These are phyloP conservation scores for Phytophthora tubulina DNA, from an alignment of 352 stramenopile species.

Conservation along the genomic window DNA sequence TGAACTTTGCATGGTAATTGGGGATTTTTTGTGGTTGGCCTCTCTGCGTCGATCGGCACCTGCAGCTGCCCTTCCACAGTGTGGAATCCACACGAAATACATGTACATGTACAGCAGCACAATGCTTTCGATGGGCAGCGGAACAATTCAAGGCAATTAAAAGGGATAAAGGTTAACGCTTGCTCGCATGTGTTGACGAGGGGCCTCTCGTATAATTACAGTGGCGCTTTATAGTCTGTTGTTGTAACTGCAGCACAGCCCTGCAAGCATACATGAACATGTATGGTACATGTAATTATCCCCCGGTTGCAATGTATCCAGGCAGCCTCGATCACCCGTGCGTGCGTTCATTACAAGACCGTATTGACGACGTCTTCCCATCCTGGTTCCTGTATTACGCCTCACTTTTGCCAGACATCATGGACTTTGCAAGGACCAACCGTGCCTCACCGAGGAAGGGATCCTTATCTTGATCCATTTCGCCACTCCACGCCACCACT, in stretches of 20 bases:
- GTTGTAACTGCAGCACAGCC: too few relatives aligned
- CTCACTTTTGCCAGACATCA: conserved; percentile 14
- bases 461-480: not conserved
- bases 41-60: too few relatives aligned
- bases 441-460: not conserved
- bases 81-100: too few relatives aligned
- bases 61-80: too few relatives aligned
- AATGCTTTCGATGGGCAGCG: conserved; percentile 20
- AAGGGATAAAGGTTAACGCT: too few relatives aligned
- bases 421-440: conserved; percentile 19
- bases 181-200: too few relatives aligned
- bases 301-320: too few relatives aligned
- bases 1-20: too few relatives aligned
- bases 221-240: too few relatives aligned
- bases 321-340: not conserved
- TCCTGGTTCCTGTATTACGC: not conserved
- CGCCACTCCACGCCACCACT: conserved; percentile 7
- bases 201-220: too few relatives aligned
- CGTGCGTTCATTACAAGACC: not conserved
- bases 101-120: not conserved
- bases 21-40: too few relatives aligned
- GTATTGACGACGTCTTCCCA: not conserved
- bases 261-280: not conserved
- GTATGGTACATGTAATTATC: not conserved
- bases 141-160: conserved; percentile 1